Base-by-base conservation (phyloP, 306 rosid genomes). In the Vigna trinervia region DNA sequence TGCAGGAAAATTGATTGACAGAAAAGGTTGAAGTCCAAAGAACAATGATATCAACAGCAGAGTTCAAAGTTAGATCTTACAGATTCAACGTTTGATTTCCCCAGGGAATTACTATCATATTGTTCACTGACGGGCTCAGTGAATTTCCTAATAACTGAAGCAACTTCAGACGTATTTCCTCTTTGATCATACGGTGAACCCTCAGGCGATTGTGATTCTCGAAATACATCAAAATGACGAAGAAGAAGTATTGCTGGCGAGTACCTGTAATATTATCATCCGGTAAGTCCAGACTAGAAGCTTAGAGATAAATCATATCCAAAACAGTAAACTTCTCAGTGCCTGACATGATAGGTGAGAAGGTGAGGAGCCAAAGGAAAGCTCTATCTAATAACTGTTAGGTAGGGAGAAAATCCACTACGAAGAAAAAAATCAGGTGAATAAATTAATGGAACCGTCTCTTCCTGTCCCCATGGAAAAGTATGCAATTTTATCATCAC, bases 161-260 rank as follows among this genome's bases (percentile, higher is more conserved):
- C 97, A 85, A 90, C 86, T 86, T 90, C 97, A 53, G 92, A 80
- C 63, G 83, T 61, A 47, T 89, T 81, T 80, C 97, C 93, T 71
- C 78, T 82, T 87, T 92, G 95, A 78, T 95, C 96, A 82, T 69
- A 87, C 77, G 85, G 83, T 12, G 91, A 74, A 80, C 85, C 87
- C 57, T 92, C 97, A 0, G 71, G 74, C 2, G 93, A 81, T 54
- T 79, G 87, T 28, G 86, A 84, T 83, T 95, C 89, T 69, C 86
- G 89, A 64, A 95, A 95, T 79, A 91, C 91, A 57, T 92, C 96
- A 87, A 95, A 95, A 90, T 90, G 93, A 51, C 97, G 92, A 68
- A 95, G 97, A 82, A 95, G 93, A 78, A 92, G 90, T 85, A 95
- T 86, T 43, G 97, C 77, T 75, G 99, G 97, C 0, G 91, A 88